Base-by-base conservation (phyloP, 345 rosid genomes). In the Populus pruinosa region DNA sequence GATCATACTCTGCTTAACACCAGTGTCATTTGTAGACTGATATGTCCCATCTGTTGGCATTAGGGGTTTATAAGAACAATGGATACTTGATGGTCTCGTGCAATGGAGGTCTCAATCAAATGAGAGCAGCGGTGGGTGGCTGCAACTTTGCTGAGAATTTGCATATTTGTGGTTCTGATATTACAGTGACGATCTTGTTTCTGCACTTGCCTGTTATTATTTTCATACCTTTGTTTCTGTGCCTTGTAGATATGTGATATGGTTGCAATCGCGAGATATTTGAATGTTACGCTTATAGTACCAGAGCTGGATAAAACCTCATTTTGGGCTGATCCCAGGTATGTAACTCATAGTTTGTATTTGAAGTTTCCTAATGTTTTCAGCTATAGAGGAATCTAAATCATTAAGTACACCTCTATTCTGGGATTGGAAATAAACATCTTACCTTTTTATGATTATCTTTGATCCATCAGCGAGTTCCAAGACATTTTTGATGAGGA, bases 291-390 rank as follows among this genome's bases (percentile, higher is more conserved):
- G 25, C 97, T 93, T 83, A 89, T 93, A 72, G 97, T 93, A 17
- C 97, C 97, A 3, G 95, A 91, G 83, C 89, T 92, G 70, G 97
- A 41, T 41, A 41, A 41, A 41, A 41, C 44, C 44, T 41, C 44
- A 0, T 93, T 91, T 77, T 93, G 97, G 97, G 91, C 92, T 82
- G 97, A 93, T 86, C 96, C 94, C 70, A 91, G 97, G 97, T 91
- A 65, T 25, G 86, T 72, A 13, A 65, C 70, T 17, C 68, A 62
- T 73, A 41, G 2, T 14, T 53, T 20, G 29, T 41, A 23, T 20
- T 72, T 69, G 69, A 67, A 33, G 43, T 44, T 64, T 56, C 12
- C 53, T 18, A 47, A 38, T 77, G 29, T 43, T 67, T 6, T 25
- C 35, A 35, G 10, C 17, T 44, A 0, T 0, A 59, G 10, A 12